Conservation (phyloP, 257 asterid species). For the Solanum megistacrolobum region DNA sequence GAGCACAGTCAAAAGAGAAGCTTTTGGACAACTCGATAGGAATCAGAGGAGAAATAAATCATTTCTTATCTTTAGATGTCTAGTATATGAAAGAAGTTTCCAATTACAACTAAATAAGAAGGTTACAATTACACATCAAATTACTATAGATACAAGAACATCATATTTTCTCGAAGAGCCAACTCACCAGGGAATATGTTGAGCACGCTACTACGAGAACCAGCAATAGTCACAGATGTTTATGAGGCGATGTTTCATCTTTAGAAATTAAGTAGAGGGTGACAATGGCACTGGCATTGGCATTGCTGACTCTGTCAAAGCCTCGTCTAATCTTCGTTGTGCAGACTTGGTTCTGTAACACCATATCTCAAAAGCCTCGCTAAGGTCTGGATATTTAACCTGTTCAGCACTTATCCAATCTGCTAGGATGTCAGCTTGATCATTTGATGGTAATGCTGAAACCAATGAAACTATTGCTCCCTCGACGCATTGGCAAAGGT, state of each 20-base stretch:
- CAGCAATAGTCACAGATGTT: background rate
- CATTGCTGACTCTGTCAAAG: constrained; percentile 18
- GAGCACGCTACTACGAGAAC: background rate
- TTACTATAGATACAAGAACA: background rate
- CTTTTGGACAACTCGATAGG: background rate
- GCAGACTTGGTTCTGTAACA: constrained; percentile 76
- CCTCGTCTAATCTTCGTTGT: constrained; percentile 53
- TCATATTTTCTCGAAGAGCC: background rate
- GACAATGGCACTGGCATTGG: constrained; percentile 20
- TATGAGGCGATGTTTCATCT: background rate
- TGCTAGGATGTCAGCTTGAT: constrained; percentile 61
- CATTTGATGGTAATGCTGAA: constrained; percentile 58
- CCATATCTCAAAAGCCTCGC: constrained; percentile 86
- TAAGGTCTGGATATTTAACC: constrained; percentile 58
- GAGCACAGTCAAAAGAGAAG: background rate
- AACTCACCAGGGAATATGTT: background rate
- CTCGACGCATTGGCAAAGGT: constrained; percentile 56
- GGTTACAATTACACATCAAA: background rate
- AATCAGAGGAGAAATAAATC: background rate
- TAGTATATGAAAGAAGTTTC: background rate
- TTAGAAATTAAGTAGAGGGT: constrained; percentile 17
- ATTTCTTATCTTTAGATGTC: background rate
- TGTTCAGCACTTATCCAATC: constrained; percentile 63
- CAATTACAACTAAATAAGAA: background rate
- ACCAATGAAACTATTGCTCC: constrained; percentile 69